Evolutionary conservation across 2,329 filamentous ascomycete genomes (phyloP), one percentile per base, ranked within the genome.

Genomic region (Apiospora sp.): DNA sequence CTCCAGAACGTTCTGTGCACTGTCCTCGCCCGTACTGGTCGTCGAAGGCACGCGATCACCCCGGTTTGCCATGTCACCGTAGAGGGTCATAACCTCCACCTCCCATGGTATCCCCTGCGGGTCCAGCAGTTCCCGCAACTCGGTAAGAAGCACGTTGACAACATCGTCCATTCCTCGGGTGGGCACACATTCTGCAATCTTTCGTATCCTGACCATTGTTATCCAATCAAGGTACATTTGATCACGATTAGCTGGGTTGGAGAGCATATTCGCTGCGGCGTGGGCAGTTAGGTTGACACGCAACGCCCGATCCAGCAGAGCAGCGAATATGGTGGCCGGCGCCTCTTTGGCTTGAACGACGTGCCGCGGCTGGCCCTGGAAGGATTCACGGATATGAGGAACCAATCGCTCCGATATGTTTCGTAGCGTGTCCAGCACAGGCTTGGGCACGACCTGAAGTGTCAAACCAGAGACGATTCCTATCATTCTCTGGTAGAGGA

Each of bases 401-500:
- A 97, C 93, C 14, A 99, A 87, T 64, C 90, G 90, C 77, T 94
- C 92, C 0, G 95, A 95, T 72, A 99, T 97, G 76, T 92, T 96
- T 76, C 94, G 91, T 44, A 99, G 89, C 2, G 95, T 95, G 78
- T 95, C 94, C 73, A 98, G 87, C 8, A 98, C 95, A 4, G 92
- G 89, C 73, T 95, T 94, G 1, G 96, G 96, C 4, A 97, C 92
- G 19, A 98, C 95, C 81, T 98, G 95, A 10, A 98, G 88, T 4
- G 94, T 96, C 54, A 98, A 87, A n/a, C 92, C 91, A 0, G 94
- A 93, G 54, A 98, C 91, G 74, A 98, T 97, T 71, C 92, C 92
- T 84, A 98, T 95, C 93, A 98, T 98, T 76, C 95, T 95, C 81
- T 98, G 95, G 81, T 99, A 99, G 84, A 98, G 93, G 46, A 96